Base-by-base conservation (phyloP, 345 rosid genomes). In the Lumnitzera littorea region DNA sequence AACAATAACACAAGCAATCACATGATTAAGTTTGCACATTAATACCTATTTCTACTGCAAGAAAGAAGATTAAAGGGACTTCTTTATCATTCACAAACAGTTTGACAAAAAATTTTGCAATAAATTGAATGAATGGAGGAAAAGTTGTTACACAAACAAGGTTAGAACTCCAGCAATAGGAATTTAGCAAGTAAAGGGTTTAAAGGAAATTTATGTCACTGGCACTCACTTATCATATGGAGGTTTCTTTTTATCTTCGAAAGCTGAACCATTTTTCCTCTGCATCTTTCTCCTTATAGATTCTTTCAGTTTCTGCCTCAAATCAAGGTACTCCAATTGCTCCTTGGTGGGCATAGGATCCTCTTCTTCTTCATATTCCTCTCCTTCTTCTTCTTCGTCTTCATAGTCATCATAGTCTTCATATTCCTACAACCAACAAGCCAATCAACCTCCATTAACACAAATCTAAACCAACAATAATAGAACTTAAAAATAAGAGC, bases 301-400 rank as follows among this genome's bases (percentile, higher is more conserved):
- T 53, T 88, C 96, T 68, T 95, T 95, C 51, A 84, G 55, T 65
- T 70, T 72, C 63, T 80, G 81, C 50, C 99, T 86, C 29, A 80
- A 70, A 48, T 71, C 87, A 57, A 95, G 95, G 72, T 82, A 91
- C 55, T 84, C 71, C 46, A 70, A 1, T 60, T 76, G 82, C 68
- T 81, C 84, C 50, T 74, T 71, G 8, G 79, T 84, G 64, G 94
- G 89, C 51, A 70, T 72, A 9, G 67, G 67, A 17, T 72, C 82
- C 73, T 79, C 91, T 62, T 72, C 83, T 24, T 72, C 70, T 47
- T 62, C 80, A 43, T 69, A 66, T 15, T 67, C 71, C 36, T 67
- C 78, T 48, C 58, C 76, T 17, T 58, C 78, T 20, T 72, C 73
- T 56, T 72, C 82, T 31, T 80, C 80, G 50, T 73, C 81, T 58